These are phyloP conservation scores for Nicotiana undulata DNA, from an alignment of 257 asterid genomes.

Conservation along the genomic window DNA sequence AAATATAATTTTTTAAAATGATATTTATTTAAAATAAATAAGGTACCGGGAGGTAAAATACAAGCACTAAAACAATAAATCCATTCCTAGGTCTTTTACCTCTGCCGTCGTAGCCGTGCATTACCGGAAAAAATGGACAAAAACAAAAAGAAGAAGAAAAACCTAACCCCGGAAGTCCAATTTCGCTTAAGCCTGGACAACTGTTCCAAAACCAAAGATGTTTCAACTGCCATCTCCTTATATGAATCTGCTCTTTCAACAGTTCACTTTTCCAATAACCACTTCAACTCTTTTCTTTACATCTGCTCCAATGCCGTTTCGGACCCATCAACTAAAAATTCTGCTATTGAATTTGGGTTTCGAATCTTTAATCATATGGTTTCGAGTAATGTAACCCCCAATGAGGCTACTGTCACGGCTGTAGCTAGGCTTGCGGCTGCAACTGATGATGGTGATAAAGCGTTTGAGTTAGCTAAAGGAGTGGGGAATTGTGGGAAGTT, in stretches of 20 bases:
- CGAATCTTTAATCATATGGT: constrained; percentile 39
- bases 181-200: constrained; percentile 63
- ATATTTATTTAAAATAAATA: too few relatives aligned
- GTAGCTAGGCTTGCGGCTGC: constrained; percentile 78
- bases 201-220: constrained; percentile 64
- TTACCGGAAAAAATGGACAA: background rate
- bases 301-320: constrained; percentile 62
- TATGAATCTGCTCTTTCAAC: constrained; percentile 47
- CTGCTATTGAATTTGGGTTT: constrained; percentile 74
- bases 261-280: constrained; percentile 39
- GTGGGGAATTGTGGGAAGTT: constrained; percentile 56
- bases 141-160: constrained; percentile 45
- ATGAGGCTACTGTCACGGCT: constrained; percentile 82
- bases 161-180: constrained; percentile 58
- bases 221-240: constrained; percentile 57
- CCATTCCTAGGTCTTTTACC: background rate
- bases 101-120: background rate
- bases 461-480: constrained; percentile 72
- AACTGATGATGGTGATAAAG: constrained; percentile 67
- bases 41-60: too few relatives aligned
- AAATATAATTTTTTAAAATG: too few relatives aligned
- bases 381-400: constrained; percentile 33
- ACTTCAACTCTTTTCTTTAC: constrained; percentile 76
- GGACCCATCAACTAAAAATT: constrained; percentile 27
- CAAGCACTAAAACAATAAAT: too few relatives aligned